Base-by-base conservation (phyloP, 1,284 basidiomycete genomes). In the Waitea zeae region DNA sequence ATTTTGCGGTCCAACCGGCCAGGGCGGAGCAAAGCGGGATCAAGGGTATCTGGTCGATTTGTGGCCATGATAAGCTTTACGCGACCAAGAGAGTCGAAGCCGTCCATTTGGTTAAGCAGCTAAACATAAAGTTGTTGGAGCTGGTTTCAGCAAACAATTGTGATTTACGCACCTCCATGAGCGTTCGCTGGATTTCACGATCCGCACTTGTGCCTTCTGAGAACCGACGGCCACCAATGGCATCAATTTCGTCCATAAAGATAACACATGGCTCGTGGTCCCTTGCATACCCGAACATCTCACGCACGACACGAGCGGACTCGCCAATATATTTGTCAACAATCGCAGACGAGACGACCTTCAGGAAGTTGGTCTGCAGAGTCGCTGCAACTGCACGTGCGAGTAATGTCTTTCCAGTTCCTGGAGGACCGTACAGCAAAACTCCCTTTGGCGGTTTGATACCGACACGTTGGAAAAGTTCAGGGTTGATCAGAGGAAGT, bases 311-410 rank as follows among this genome's bases (percentile, higher is more conserved):
- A 38, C 93, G 71, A 11, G 93, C 93, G 40, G 82, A 88, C 62
- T 98, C 95, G 46, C 95, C 95, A 40, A 98, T 98, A 56, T 98
- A 99, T 59, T 98, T 98, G 69, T 98, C 93, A 38, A 98, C 95
- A 45, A 99, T 97, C 14, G 93, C 95, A n/a, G 88, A 93, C 3
- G 90, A 92, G 36, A 97, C 93, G 38, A 98, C 93, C 56, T 97
- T 97, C 38, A 98, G 71, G 66, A 98, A 98, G 54, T 97, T 97
- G 40, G 90, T 95, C 48, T 88, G 73, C 34, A 97, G 67, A 1
- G 93, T 97, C 18, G 90, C 89, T 7, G 95, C 95, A 4, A 97
- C 92, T 2, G 95, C 95, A 43, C 90, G 71, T 1, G 93, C 95
- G 14, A 98, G 68, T 1, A 97, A 68, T 0, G 93, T 98, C 62